Evolutionary conservation across 352 stramenopile species (phyloP), one percentile per base, ranked within the genome.

Genomic region (Phytophthora foliorum): DNA sequence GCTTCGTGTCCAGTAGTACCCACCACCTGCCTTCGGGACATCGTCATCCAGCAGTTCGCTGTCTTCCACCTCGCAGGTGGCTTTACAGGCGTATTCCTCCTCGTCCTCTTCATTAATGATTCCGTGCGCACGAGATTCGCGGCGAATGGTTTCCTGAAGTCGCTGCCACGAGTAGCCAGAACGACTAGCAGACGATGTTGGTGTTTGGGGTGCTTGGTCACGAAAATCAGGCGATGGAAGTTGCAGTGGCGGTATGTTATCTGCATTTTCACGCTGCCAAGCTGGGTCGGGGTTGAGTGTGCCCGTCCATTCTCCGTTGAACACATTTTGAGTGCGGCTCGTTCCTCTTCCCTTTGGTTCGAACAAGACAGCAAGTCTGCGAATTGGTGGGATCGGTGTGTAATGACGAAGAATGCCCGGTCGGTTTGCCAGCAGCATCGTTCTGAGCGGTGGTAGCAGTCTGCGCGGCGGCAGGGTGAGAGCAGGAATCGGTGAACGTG

Each of bases 121-220:
- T 6, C 83, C 80, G n/a, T 92, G 72, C 24, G 72, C 81, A 32
- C 80, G 78, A 6, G 84, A 94, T 70, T 94, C 84, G 32, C 71
- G 82, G 29, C 72, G 74, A 44, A 93, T 84, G 0, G 83, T 93
- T 56, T 93, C 87, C 63, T 94, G 87, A 2, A 94, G 74, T 49
- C 84, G 69, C 27, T 86, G 72, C 87, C 87, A 94, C 48, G 84
- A 93, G 69, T 94, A 94, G n/a, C 81, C 84, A 21, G 74, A 45
- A 21, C 74, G 72, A 57, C 7, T 67, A 4, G 60, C 61, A 51
- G 69, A 58, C 8, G 44, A 19, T 11, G 44, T 60, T 51, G 50
- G 27, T 36, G 52, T 68, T 41, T 59, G 58, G 7, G 36, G 13
- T 49, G n/a, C 24, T 48, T 52, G 31, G 27, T 36, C 38, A 16